These are phyloP conservation scores for Pyrenochaeta sp. DNA, from an alignment of 2,329 filamentous ascomycete genomes.

Conservation along the genomic window DNA sequence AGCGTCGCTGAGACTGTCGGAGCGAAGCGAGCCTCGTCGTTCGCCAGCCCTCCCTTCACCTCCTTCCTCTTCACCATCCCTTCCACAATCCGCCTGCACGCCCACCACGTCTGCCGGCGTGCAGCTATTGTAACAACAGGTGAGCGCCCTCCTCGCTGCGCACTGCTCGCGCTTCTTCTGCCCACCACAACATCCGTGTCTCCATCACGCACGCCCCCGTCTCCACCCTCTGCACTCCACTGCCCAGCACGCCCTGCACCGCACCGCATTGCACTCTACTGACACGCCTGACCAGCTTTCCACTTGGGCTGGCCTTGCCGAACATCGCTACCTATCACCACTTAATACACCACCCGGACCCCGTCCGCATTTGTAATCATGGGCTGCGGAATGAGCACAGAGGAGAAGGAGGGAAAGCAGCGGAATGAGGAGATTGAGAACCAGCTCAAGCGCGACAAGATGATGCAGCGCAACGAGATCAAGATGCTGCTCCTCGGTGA, in stretches of 20 bases:
- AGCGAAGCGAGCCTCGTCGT: slow-evolving; percentile 42
- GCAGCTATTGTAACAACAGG: slow-evolving; percentile 36
- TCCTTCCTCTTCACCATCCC: slow-evolving; percentile 11
- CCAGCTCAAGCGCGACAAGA: slow-evolving; percentile 96
- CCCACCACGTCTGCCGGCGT: not conserved
- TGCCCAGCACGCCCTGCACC: slow-evolving; percentile 5
- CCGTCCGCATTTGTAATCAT: slow-evolving; percentile 67
- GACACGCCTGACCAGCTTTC: slow-evolving; percentile 31
- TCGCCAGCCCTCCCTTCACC: slow-evolving; percentile 41
- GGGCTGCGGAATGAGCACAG: slow-evolving; percentile 99
- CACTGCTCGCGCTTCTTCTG: slow-evolving; percentile 17
- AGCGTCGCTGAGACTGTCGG: slow-evolving; percentile 34
- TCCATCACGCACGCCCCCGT: not conserved
- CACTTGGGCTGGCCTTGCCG: slow-evolving; percentile 46
- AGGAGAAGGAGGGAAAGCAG: slow-evolving; percentile 99
- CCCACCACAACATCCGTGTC: slow-evolving; percentile 12
- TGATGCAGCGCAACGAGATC: slow-evolving; percentile 99
- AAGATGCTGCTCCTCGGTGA: slow-evolving; percentile 99
- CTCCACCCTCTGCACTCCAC: no score
- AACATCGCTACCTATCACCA: slow-evolving; percentile 34
- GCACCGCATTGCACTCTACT: slow-evolving; percentile 5
- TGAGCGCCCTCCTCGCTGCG: slow-evolving; percentile 31
- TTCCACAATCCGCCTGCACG: slow-evolving; percentile 8
- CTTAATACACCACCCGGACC: slow-evolving; percentile 34
- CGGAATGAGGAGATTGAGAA: slow-evolving; percentile 99